Base-by-base conservation (phyloP, 441 rosid genomes). In the Adansonia madagascariensis region DNA sequence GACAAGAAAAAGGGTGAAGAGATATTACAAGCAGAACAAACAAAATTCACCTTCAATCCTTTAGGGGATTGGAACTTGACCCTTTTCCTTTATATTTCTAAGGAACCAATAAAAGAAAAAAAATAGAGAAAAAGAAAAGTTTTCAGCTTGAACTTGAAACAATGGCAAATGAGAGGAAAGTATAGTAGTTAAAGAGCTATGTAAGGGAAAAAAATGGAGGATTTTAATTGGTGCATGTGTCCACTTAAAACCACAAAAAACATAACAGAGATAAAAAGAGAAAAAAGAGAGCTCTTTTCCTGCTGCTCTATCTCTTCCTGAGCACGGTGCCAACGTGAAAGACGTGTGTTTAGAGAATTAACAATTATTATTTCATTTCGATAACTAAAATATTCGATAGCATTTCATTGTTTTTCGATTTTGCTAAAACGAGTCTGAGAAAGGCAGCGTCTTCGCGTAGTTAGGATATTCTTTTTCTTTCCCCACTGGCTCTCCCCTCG, bases 261-360 rank as follows among this genome's bases (percentile, higher is more conserved):
- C 52, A 73, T 41, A 57, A 15, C 39, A 73, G 8, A 43, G 44
- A 15, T n/a, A 66, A 15, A 35, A 27, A 24, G 39, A 31, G 39
- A 31, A 31, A 7, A 8, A 12, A n/a, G 11, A n/a, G 18, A 15
- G 44, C 17, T 8, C 17, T 14, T 73, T 43, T 44, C 52, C 17
- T 56, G n/a, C 7, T 31, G 0, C 6, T 18, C 14, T 20, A 1
- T 35, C 10, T 10, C 9, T 73, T 73, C 17, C 14, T 43, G 11
- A 7, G 12, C 43, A 43, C 75, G 43, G 60, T 7, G 14, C 47
- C 49, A 80, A 83, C 86, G 85, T 80, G 86, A 82, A 85, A 81
- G 53, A 80, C 83, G 84, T 85, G 88, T 52, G 69, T 46, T 57
- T 43, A 2, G 79, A 43, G 66, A 41, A 52, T 53, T 62, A 27